Conservation (phyloP, 306 rosid genomes). For the Hippophae tibetana region DNA sequence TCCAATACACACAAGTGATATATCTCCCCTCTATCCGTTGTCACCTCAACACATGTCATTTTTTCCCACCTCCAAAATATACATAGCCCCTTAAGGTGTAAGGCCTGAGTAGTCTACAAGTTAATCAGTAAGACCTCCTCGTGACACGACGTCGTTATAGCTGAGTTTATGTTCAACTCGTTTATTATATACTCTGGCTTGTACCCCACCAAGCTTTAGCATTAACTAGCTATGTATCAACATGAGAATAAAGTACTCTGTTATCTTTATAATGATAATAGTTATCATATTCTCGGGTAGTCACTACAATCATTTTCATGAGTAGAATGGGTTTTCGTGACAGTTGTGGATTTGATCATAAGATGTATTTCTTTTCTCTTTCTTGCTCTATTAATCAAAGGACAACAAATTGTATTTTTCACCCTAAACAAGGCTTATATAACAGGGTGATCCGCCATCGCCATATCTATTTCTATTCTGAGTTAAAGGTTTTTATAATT, state of each 20-base stretch:
- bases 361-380: no score
- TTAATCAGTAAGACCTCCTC: slow-evolving; percentile 71
- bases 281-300: slow-evolving; percentile 40
- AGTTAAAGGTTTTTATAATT: no score
- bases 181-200: slow-evolving; percentile 69
- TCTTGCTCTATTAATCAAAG: no score
- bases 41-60: slow-evolving; percentile 88
- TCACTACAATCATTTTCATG: slow-evolving; percentile 56
- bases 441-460: no score
- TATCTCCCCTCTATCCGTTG: slow-evolving; percentile 69
- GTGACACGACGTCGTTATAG: slow-evolving; percentile 75
- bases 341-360: no score
- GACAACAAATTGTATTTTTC: no score
- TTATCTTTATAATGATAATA: slow-evolving; percentile 66
- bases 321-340: no score
- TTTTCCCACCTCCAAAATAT: slow-evolving; percentile 88
- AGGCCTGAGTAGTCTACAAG: slow-evolving; percentile 60
- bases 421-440: no score
- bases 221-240: slow-evolving; percentile 68
- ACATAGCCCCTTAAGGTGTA: slow-evolving; percentile 63
- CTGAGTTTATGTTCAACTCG: slow-evolving; percentile 81
- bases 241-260: slow-evolving; percentile 68
- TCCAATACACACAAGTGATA: slow-evolving; percentile 58
- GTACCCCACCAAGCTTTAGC: slow-evolving; percentile 97
- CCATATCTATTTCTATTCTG: no score